These are phyloP conservation scores for Brettanomyces naardenensis DNA, from an alignment of 805 yeast species.

Conservation along the genomic window DNA sequence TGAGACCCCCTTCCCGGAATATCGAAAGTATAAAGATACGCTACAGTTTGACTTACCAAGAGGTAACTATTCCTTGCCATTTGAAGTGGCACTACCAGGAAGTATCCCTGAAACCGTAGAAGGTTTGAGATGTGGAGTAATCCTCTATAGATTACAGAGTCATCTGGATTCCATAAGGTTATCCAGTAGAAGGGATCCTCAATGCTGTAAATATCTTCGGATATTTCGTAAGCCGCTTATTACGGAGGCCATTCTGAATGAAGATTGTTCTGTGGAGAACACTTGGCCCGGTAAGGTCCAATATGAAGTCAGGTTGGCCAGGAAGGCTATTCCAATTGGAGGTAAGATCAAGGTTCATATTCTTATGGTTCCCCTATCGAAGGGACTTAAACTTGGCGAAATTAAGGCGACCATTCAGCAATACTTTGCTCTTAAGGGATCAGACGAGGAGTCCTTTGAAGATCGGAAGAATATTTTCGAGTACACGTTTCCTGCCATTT, in stretches of 20 bases:
- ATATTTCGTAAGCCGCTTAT: constrained; percentile 37
- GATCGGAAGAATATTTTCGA: constrained; percentile 25
- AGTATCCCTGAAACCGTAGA: constrained; percentile 43
- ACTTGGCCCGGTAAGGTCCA: constrained; percentile 48
- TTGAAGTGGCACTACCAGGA: constrained; percentile 35
- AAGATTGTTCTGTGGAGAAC: constrained; percentile 38
- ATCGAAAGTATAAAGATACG: constrained; percentile 3
- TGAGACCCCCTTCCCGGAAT: constrained; percentile 29
- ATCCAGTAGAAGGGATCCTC: constrained; percentile 12
- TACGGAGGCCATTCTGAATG: constrained; percentile 29
- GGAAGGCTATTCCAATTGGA: constrained; percentile 40
- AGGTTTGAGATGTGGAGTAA: constrained; percentile 35
- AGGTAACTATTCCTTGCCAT: constrained; percentile 47
- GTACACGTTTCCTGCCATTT: constrained; percentile 29
- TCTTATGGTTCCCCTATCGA: constrained; percentile 37
- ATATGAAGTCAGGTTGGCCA: constrained; percentile 36
- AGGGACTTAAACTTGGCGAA: constrained; percentile 33
- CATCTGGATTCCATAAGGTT: constrained; percentile 11
- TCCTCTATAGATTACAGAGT: constrained; percentile 34
- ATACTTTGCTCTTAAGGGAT: constrained; percentile 16
- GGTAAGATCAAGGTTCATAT: constrained; percentile 33
- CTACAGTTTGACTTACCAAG: constrained; percentile 32
- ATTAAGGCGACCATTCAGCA: constrained; percentile 29
- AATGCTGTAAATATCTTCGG: constrained; percentile 30
- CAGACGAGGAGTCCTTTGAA: constrained; percentile 16